Evolutionary conservation across 495 filamentous ascomycete species (phyloP).

Genomic region (Articulospora tetracladia): DNA sequence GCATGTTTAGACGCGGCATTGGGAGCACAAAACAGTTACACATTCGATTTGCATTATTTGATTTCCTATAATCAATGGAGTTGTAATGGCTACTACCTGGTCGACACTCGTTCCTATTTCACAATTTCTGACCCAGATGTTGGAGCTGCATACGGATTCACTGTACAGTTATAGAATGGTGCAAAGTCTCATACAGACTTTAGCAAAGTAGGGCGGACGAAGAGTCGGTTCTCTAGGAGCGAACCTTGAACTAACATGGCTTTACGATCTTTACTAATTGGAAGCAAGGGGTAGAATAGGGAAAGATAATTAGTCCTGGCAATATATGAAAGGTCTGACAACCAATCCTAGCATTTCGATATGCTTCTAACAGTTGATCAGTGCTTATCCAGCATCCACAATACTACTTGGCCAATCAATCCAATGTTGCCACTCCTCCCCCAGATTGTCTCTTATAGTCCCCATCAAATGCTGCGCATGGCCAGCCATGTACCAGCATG

Average conservation of each 20-base stretch:
- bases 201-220: no score
- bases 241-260: no score
- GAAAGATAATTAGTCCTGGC: no score
- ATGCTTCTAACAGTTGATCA: no score
- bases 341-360: no score
- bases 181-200: no score
- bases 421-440: neutral
- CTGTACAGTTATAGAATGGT: no score
- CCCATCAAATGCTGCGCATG: constrained; percentile 33
- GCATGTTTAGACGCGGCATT: neutral
- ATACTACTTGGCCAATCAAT: neutral
- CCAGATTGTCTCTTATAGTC: neutral
- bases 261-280: no score
- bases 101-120: neutral
- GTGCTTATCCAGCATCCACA: neutral
- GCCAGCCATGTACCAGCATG: constrained; percentile 36
- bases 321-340: no score
- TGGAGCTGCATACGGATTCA: neutral
- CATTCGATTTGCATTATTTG: neutral
- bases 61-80: neutral
- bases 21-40: neutral
- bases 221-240: no score
- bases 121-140: neutral
- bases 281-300: no score
- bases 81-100: neutral